Conservation (phyloP, 306 rosid species). For the Cicer bijugum region DNA sequence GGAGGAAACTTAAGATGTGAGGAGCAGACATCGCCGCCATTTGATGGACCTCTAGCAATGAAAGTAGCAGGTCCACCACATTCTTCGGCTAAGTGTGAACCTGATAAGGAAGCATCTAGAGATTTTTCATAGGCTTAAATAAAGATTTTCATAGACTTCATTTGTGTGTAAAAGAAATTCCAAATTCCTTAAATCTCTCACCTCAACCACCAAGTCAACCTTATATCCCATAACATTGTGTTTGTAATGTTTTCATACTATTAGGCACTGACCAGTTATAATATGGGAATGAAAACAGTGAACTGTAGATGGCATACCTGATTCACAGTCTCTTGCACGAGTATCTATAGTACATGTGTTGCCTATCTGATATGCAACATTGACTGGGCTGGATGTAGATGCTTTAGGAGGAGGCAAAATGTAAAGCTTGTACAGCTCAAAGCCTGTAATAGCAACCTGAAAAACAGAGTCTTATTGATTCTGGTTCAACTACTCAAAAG, state of each 20-base stretch:
- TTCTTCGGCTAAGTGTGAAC: constrained; percentile 48
- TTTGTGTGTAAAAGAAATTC: not conserved
- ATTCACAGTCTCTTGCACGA: constrained; percentile 46
- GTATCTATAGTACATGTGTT: constrained; percentile 28
- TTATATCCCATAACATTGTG: not conserved
- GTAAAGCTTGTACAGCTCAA: constrained; percentile 46
- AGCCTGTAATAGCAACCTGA: constrained; percentile 50
- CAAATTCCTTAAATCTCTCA: not conserved
- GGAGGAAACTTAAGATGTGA: constrained; percentile 35
- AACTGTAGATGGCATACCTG: constrained; percentile 42
- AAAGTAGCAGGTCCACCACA: constrained; percentile 34
- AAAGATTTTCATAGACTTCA: constrained; percentile 18
- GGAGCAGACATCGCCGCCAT: constrained; percentile 32
- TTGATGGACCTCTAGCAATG: constrained; percentile 38
- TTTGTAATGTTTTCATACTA: not conserved
- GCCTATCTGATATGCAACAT: constrained; percentile 50
- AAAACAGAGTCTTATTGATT: constrained; percentile 28
- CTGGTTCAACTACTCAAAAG: constrained; percentile 9
- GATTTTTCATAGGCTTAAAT: constrained; percentile 11
- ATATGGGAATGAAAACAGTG: constrained; percentile 17
- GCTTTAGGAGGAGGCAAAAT: constrained; percentile 52
- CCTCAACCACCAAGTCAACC: too few relatives aligned
- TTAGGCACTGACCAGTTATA: constrained; percentile 21
- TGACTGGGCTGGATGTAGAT: constrained; percentile 27
- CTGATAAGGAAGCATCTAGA: constrained; percentile 35